phyloP scores from a whole-genome alignment of 1,284 basidiomycete genomes.

The Phellopilus nigrolimitatus region DNA sequence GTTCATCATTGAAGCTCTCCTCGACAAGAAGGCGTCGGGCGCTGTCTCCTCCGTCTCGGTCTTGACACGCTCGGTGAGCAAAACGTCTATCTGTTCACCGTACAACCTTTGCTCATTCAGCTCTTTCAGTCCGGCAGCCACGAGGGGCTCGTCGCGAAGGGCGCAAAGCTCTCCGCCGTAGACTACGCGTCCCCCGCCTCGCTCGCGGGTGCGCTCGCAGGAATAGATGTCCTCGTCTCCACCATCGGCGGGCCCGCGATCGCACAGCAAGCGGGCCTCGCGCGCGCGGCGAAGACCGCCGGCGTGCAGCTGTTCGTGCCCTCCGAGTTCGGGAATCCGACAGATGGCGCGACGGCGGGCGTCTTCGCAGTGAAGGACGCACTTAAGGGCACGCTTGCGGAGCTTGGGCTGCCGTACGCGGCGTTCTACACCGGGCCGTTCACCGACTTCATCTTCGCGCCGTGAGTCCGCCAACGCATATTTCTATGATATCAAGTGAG shows the following conservation, averaged over 20 bases:
- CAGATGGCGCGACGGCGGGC: slow-evolving; percentile 26
- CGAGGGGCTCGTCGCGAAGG: slow-evolving; percentile 17
- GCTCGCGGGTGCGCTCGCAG: slow-evolving; percentile 29
- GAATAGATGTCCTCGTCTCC: slow-evolving; percentile 34
- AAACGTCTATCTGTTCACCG: neutral
- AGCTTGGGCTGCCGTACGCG: slow-evolving; percentile 31
- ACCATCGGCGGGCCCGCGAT: slow-evolving; percentile 28
- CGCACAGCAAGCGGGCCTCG: slow-evolving; percentile 29
- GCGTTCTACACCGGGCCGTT: slow-evolving; percentile 31
- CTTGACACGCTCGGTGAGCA: slow-evolving; percentile 21
- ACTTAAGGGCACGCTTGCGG: slow-evolving; percentile 27
- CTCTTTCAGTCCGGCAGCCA: neutral
- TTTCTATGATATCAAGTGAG: slow-evolving; percentile 10
- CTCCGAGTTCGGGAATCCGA: slow-evolving; percentile 32
- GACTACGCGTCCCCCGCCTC: slow-evolving; percentile 31
- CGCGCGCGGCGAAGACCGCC: slow-evolving; percentile 34
- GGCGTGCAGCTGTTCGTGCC: slow-evolving; percentile 37
- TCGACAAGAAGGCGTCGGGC: slow-evolving; percentile 20
- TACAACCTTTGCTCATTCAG: neutral
- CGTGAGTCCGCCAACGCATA: neutral
- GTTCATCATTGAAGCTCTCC: slow-evolving; percentile 24
- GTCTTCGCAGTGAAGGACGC: slow-evolving; percentile 11
- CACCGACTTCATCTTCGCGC: slow-evolving; percentile 20
- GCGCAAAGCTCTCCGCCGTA: slow-evolving; percentile 28
- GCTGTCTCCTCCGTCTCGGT: slow-evolving; percentile 9